These are phyloP conservation scores for Erysimum cheiri DNA, from an alignment of 441 rosid genomes.

Conservation along the genomic window DNA sequence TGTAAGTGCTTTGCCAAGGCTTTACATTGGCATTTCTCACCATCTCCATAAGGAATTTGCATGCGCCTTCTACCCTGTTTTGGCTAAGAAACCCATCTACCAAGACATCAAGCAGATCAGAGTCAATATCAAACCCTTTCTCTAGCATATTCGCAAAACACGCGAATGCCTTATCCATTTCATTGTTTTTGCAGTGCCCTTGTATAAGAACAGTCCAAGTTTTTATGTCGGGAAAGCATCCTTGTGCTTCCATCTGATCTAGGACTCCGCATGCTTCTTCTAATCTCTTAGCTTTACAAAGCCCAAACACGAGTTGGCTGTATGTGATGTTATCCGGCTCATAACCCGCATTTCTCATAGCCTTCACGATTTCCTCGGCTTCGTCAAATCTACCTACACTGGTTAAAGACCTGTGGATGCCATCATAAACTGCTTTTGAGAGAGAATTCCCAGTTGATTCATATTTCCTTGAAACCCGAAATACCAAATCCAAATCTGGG, in stretches of 20 bases:
- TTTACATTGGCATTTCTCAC: conserved; percentile 54
- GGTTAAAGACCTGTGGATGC: conserved; percentile 78
- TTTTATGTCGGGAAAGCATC: conserved; percentile 73
- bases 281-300: conserved; percentile 76
- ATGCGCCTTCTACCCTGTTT: conserved; percentile 69
- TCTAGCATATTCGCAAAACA: conserved; percentile 70
- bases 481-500: conserved; percentile 68
- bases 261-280: conserved; percentile 74
- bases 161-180: conserved; percentile 64
- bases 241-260: conserved; percentile 71
- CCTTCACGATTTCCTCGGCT: conserved; percentile 64
- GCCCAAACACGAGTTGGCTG: conserved; percentile 86
- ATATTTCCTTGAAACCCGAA: conserved; percentile 64
- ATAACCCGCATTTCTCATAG: conserved; percentile 71
- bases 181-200: conserved; percentile 72
- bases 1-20: conserved; percentile 90
- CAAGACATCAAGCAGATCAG: conserved; percentile 68
- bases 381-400: conserved; percentile 66
- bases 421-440: conserved; percentile 79
- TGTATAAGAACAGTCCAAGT: conserved; percentile 95
- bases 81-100: conserved; percentile 67
- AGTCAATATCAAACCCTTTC: conserved; percentile 61
- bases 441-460: conserved; percentile 63
- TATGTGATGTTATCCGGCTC: conserved; percentile 87
- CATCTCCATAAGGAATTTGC: conserved; percentile 63